Percentiles rank a stretch among this genome's conserved stretches.
Evolutionary conservation across 2,329 filamentous ascomycete species (phyloP).

Genomic region (Zalaria sp.): DNA sequence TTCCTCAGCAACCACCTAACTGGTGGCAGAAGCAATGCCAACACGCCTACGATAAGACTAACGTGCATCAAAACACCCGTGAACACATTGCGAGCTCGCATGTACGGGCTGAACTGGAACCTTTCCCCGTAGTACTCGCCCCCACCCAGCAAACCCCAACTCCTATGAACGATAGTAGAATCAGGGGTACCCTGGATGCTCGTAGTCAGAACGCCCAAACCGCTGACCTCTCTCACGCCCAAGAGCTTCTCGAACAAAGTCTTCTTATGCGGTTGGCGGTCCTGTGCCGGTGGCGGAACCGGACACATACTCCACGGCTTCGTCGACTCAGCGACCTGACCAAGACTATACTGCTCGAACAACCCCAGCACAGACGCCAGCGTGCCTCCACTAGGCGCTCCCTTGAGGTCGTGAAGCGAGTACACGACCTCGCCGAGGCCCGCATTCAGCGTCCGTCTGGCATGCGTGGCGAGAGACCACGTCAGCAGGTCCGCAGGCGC

Average conservation of each 20-base stretch:
- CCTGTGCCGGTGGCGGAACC: slow-evolving; percentile 20
- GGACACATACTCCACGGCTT: slow-evolving; percentile 38
- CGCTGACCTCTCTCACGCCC: slow-evolving; percentile 38
- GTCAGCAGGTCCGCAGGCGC: slow-evolving; percentile 43
- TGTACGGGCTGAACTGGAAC: slow-evolving; percentile 45
- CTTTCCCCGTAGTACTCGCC: slow-evolving; percentile 42
- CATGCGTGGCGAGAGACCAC: slow-evolving; percentile 37
- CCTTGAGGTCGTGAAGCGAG: slow-evolving; percentile 40
- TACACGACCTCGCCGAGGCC: slow-evolving; percentile 37
- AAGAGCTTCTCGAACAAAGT: slow-evolving; percentile 27
- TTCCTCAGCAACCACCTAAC: slow-evolving; percentile 36
- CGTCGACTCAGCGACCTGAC: slow-evolving; percentile 24
- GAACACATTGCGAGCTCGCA: slow-evolving; percentile 35
- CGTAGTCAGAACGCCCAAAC: slow-evolving; percentile 44
- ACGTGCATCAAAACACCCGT: slow-evolving; percentile 35
- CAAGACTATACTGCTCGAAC: slow-evolving; percentile 32
- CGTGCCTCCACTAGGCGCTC: slow-evolving; percentile 41
- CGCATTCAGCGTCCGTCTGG: slow-evolving; percentile 36
- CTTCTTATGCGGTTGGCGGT: slow-evolving; percentile 14
- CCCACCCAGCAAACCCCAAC: slow-evolving; percentile 38
- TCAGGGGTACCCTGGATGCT: slow-evolving; percentile 39
- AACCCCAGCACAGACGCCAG: slow-evolving; percentile 51
- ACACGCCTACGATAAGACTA: slow-evolving; percentile 28
- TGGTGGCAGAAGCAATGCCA: slow-evolving; percentile 36
- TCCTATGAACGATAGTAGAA: slow-evolving; percentile 43